phyloP scores from a whole-genome alignment of 345 rosid genomes.

The Ceriops tagal region DNA sequence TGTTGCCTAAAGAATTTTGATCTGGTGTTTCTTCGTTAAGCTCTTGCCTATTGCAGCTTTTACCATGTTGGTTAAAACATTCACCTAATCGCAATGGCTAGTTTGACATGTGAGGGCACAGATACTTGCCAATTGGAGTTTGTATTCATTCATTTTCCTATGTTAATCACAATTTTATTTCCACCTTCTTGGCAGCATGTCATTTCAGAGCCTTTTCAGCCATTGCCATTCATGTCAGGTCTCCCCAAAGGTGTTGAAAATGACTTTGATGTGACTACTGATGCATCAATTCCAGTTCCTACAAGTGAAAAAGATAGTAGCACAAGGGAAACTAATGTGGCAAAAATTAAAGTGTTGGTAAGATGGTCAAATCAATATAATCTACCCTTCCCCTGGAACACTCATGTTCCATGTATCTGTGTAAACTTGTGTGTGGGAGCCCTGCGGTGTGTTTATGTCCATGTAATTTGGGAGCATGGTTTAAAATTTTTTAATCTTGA shows the following conservation, averaged over 20 bases:
- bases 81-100: too few relatives aligned
- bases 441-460: not conserved
- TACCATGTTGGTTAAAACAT: not conserved
- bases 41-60: not conserved
- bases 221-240: slow-evolving; percentile 81
- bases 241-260: slow-evolving; percentile 60
- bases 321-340: slow-evolving; percentile 71
- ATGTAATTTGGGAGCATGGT: not conserved
- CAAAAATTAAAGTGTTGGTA: slow-evolving; percentile 98
- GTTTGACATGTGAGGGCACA: too few relatives aligned
- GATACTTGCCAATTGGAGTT: too few relatives aligned
- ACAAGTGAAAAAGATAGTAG: slow-evolving; percentile 64
- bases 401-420: not conserved
- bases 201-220: slow-evolving; percentile 91
- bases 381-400: not conserved
- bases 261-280: slow-evolving; percentile 59
- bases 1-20: not conserved
- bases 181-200: slow-evolving; percentile 60
- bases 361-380: slow-evolving; percentile 25
- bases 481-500: not conserved
- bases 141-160: not conserved
- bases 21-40: not conserved
- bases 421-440: not conserved
- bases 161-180: slow-evolving; percentile 12
- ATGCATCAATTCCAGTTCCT: slow-evolving; percentile 42